These are phyloP conservation scores for Mortierella claussenii DNA, from an alignment of 192 early-diverging fungal genomes.

Conservation along the genomic window DNA sequence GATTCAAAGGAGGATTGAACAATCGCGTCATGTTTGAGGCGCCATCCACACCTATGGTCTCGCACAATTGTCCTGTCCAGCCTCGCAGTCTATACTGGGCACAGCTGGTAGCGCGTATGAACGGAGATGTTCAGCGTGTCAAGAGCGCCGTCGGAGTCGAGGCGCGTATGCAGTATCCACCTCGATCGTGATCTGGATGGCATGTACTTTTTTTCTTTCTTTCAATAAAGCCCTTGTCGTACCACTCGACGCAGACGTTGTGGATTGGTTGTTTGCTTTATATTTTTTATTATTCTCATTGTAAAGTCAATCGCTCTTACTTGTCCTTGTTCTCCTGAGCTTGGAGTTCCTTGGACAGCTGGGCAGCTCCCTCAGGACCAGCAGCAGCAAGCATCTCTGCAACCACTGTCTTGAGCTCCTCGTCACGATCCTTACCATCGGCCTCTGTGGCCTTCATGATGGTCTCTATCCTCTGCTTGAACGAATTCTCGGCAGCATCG, in stretches of 20 bases:
- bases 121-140: constrained; percentile 31
- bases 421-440: constrained; percentile 64
- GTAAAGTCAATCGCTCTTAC: too few relatives aligned
- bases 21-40: constrained; percentile 19
- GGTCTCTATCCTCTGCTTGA: constrained; percentile 63
- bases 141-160: constrained; percentile 25
- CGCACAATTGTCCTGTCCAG: neutral
- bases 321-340: constrained; percentile 10
- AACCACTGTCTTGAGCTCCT: constrained; percentile 67
- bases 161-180: constrained; percentile 24
- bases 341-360: constrained; percentile 29
- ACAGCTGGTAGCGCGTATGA: constrained; percentile 32
- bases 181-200: constrained; percentile 3
- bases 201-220: too few relatives aligned
- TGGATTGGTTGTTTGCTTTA: too few relatives aligned
- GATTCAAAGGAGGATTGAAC: constrained; percentile 19
- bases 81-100: constrained; percentile 49
- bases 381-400: constrained; percentile 50
- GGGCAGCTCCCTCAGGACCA: constrained; percentile 12
- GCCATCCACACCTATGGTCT: neutral
- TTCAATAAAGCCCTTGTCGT: too few relatives aligned
- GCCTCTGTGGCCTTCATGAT: constrained; percentile 68
- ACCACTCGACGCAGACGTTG: too few relatives aligned
- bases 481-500: constrained; percentile 27
- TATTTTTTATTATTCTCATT: too few relatives aligned